Conservation (phyloP, 1,139 yeast species). For the Kodamaea alishanica region DNA sequence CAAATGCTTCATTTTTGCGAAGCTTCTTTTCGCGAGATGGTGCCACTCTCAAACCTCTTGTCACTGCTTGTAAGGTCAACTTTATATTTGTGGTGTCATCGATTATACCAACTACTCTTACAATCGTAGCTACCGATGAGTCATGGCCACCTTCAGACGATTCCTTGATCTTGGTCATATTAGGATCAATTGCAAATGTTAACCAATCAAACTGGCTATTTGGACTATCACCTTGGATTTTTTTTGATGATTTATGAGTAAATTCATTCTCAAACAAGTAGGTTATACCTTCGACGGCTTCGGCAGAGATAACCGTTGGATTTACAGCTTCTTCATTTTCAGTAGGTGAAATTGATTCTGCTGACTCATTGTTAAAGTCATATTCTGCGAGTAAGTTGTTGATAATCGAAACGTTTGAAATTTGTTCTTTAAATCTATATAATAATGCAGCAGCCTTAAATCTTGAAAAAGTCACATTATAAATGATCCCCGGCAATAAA, state of each 20-base stretch:
- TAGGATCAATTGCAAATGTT: conserved; percentile 40
- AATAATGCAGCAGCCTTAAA: conserved; percentile 49
- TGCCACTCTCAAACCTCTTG: conserved; percentile 36
- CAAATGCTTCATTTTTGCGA: conserved; percentile 28
- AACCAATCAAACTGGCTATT: conserved; percentile 34
- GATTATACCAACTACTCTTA: conserved; percentile 46
- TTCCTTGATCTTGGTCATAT: conserved; percentile 34
- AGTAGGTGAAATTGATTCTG: not conserved
- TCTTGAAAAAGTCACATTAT: conserved; percentile 50
- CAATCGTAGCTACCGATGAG: conserved; percentile 40
- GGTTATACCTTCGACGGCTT: conserved; percentile 36
- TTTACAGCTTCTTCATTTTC: conserved; percentile 1
- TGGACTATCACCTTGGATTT: conserved; percentile 10
- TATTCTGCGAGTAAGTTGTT: conserved; percentile 33
- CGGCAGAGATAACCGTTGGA: conserved; percentile 29
- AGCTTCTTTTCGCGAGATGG: conserved; percentile 7
- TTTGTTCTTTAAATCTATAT: conserved; percentile 32
- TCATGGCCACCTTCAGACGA: conserved; percentile 12
- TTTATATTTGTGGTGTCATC: conserved; percentile 45
- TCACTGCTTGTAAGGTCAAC: conserved; percentile 53
- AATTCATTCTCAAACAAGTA: conserved; percentile 25
- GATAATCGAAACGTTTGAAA: conserved; percentile 29
- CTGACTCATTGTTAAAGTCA: conserved; percentile 26
- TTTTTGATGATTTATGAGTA: conserved; percentile 7
- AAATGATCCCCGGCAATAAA: conserved; percentile 58